These are phyloP conservation scores for Aspergillus bertholletiae DNA, from an alignment of 495 filamentous ascomycete species.

Conservation along the genomic window DNA sequence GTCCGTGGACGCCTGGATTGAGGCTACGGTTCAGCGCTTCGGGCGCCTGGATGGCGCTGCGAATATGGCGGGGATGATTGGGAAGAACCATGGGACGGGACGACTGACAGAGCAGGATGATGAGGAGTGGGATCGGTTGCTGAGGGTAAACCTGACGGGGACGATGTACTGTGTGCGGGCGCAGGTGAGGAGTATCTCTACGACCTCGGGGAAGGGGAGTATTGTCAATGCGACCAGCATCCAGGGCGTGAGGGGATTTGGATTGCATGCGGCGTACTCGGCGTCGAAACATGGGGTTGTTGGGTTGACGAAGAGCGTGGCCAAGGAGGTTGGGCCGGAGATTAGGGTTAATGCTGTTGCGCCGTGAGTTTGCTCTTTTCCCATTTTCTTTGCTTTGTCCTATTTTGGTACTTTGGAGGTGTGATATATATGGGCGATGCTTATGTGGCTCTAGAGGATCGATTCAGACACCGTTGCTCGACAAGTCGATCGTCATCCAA, in stretches of 20 bases:
- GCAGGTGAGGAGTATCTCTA: slow-evolving; percentile 44
- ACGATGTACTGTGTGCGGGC: slow-evolving; percentile 56
- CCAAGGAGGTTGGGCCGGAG: slow-evolving; percentile 53
- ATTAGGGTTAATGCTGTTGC: slow-evolving; percentile 60
- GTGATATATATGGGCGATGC: not conserved
- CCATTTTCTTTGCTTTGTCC: not conserved
- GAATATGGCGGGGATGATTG: slow-evolving; percentile 54
- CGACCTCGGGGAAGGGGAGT: slow-evolving; percentile 35
- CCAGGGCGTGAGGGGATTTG: slow-evolving; percentile 48
- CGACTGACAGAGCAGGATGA: slow-evolving; percentile 37
- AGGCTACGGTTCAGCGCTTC: slow-evolving; percentile 35
- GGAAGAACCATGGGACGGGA: slow-evolving; percentile 28
- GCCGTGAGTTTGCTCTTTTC: slow-evolving; percentile 44
- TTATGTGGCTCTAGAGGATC: slow-evolving; percentile 32
- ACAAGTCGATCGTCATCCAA: slow-evolving; percentile 25
- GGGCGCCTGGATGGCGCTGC: slow-evolving; percentile 53
- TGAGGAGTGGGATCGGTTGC: slow-evolving; percentile 50
- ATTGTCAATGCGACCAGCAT: slow-evolving; percentile 61
- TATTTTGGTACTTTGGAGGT: too few relatives aligned
- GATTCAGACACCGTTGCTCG: slow-evolving; percentile 53
- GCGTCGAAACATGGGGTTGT: slow-evolving; percentile 58
- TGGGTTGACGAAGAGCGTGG: slow-evolving; percentile 55
- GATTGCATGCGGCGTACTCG: slow-evolving; percentile 49
- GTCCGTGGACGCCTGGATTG: slow-evolving; percentile 48
- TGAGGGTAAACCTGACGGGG: slow-evolving; percentile 54